Percentiles rank a stretch among this genome's conserved stretches.
phyloP scores from a whole-genome alignment of 2,329 filamentous ascomycete genomes.

The Herpomyces periplanetae region DNA sequence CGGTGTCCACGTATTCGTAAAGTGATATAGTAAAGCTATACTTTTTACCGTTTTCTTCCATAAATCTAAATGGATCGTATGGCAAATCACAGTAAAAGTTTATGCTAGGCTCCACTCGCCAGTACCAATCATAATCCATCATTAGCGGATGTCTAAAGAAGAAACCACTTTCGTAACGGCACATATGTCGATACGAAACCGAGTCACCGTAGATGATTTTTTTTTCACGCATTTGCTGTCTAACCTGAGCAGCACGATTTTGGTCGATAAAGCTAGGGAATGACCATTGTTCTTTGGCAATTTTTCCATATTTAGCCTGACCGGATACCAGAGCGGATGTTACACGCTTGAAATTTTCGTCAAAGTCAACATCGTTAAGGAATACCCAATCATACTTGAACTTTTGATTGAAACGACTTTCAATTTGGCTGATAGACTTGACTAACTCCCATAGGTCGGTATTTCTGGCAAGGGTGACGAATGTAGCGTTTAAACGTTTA shows the following conservation, averaged over 20 bases:
- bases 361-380: constrained; percentile 77
- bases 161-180: constrained; percentile 91
- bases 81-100: constrained; percentile 83
- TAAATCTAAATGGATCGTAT: constrained; percentile 83
- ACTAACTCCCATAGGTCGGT: constrained; percentile 84
- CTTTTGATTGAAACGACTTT: constrained; percentile 87
- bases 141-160: constrained; percentile 87
- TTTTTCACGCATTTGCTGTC: constrained; percentile 63
- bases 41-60: constrained; percentile 86
- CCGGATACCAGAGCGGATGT: constrained; percentile 67
- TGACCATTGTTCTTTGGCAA: constrained; percentile 75
- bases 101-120: constrained; percentile 88
- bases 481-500: constrained; percentile 84
- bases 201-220: constrained; percentile 98
- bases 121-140: constrained; percentile 95
- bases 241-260: constrained; percentile 54
- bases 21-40: constrained; percentile 86
- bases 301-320: constrained; percentile 58
- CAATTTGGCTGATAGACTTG: constrained; percentile 70
- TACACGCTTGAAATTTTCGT: constrained; percentile 66
- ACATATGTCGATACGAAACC: constrained; percentile 94
- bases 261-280: constrained; percentile 87
- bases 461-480: constrained; percentile 79
- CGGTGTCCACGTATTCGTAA: constrained; percentile 87
- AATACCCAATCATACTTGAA: constrained; percentile 99